Evolutionary conservation across 495 filamentous ascomycete genomes (phyloP).

Genomic region (Xylaria curta): DNA sequence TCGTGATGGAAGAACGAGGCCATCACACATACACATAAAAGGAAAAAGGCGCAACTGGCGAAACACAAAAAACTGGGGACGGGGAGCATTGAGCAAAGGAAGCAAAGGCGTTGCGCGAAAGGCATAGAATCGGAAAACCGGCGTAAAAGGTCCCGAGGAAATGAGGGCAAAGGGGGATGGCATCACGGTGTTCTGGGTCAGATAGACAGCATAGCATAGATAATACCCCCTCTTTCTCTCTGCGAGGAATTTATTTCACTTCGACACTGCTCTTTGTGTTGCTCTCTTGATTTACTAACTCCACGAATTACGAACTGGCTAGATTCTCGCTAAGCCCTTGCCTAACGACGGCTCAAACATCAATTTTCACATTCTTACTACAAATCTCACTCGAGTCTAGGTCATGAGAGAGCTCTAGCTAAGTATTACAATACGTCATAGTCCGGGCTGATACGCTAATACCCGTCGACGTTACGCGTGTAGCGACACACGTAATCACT

Average conservation of each 20-base stretch:
- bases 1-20: background rate
- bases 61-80: background rate
- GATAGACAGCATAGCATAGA: constrained; percentile 5
- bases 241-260: background rate
- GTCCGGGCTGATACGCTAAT: background rate
- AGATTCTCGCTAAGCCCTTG: background rate
- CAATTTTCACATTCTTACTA: background rate
- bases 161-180: background rate
- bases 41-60: constrained; percentile 6
- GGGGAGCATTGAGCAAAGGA: background rate
- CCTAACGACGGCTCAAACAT: background rate
- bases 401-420: background rate
- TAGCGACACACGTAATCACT: background rate
- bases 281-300: background rate
- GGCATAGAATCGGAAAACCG: background rate
- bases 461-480: background rate
- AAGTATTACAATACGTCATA: background rate
- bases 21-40: background rate
- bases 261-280: background rate
- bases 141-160: background rate
- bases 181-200: constrained; percentile 1
- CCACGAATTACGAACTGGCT: background rate
- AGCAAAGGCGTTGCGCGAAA: constrained; percentile 5
- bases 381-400: background rate
- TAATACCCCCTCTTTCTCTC: constrained; percentile 15